A percentile compares a stretch with the other conserved stretches of the same genome.
These are phyloP conservation scores for Rhodotorula sp. DNA, from an alignment of 1,284 basidiomycete species.

Conservation along the genomic window DNA sequence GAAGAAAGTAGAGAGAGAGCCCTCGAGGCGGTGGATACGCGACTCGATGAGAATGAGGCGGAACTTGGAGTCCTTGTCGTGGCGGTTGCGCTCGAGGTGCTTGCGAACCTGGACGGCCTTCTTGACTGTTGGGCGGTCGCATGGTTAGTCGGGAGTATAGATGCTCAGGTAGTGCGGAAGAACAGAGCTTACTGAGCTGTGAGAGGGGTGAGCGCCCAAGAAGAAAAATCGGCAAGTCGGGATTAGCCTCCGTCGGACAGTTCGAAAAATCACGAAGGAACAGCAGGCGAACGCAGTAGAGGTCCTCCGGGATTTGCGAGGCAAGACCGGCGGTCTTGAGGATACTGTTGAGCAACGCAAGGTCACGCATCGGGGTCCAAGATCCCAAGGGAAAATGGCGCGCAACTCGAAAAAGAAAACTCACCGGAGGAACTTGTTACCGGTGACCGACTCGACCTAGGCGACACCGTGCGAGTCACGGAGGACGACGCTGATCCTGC, in stretches of 20 bases:
- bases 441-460: constrained; percentile 93
- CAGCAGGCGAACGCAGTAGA: constrained; percentile 55
- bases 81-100: constrained; percentile 97
- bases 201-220: constrained; percentile 58
- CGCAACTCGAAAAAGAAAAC: constrained; percentile 60
- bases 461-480: constrained; percentile 98
- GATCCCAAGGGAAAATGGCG: not conserved
- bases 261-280: too few species aligned
- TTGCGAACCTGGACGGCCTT: constrained; percentile 99
- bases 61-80: constrained; percentile 96
- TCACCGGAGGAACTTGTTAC: constrained; percentile 95
- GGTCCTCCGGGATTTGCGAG: constrained; percentile 88
- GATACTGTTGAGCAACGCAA: constrained; percentile 55
- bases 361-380: not conserved
- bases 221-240: too few species aligned
- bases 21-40: constrained; percentile 89
- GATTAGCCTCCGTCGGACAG: too few species aligned
- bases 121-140: constrained; percentile 63
- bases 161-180: constrained; percentile 64
- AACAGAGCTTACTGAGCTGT: constrained; percentile 47
- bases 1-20: constrained; percentile 57
- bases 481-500: constrained; percentile 89
- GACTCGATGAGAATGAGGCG: constrained; percentile 80
- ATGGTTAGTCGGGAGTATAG: constrained; percentile 88
- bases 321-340: constrained; percentile 78